phyloP scores from a whole-genome alignment of 768 basidiomycete species.

The Tulasnella sp. region DNA sequence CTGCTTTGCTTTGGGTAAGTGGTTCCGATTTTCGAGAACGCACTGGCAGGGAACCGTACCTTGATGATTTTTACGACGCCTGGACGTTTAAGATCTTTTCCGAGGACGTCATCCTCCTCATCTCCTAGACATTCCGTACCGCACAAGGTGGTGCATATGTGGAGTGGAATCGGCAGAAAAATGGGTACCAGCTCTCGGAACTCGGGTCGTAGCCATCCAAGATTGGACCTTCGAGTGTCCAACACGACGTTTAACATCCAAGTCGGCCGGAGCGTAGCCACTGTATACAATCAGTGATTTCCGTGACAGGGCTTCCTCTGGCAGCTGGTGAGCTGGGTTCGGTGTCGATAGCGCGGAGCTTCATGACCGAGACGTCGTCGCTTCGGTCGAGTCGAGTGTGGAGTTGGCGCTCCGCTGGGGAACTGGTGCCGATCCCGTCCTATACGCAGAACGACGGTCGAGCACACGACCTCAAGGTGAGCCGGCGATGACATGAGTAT shows the following conservation, averaged over 20 bases:
- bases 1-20: not conserved
- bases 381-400: not conserved
- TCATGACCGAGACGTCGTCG: not conserved
- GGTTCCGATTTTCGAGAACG: too few species aligned
- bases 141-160: not conserved
- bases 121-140: too few species aligned
- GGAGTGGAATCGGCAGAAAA: too few species aligned
- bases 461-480: too few species aligned
- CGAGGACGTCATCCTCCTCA: not conserved
- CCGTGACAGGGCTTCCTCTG: not conserved
- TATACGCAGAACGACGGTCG: too few species aligned
- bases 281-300: not conserved
- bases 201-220: too few species aligned
- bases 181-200: not conserved
- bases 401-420: too few species aligned
- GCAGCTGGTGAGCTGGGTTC: not conserved
- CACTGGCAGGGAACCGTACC: not conserved
- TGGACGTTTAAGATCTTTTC: slow-evolving; percentile 29
- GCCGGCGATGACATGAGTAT: too few species aligned
- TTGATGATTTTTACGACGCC: slow-evolving; percentile 27
- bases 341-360: not conserved
- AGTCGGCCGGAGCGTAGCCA: not conserved
- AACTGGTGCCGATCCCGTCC: too few species aligned
- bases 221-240: not conserved
- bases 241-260: not conserved